Percentiles rank a stretch among this genome's conserved stretches.
Evolutionary conservation across 345 rosid genomes (phyloP).

Genomic region (Turritis glabra): DNA sequence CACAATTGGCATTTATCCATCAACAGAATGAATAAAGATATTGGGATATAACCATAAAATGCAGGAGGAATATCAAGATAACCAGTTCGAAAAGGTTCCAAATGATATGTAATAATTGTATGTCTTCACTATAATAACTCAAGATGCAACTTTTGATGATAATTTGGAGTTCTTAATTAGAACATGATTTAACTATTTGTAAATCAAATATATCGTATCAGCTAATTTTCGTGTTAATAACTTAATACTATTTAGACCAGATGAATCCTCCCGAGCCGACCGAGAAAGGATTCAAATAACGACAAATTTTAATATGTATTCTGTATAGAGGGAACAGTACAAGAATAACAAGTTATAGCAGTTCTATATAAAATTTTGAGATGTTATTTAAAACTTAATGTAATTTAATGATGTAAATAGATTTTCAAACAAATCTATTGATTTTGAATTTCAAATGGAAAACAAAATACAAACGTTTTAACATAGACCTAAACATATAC

Average conservation of each 20-base stretch:
- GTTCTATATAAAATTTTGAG: neutral
- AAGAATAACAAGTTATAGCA: neutral
- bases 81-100: constrained; percentile 1
- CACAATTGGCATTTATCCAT: neutral
- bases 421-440: neutral
- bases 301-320: neutral
- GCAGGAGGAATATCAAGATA: constrained; percentile 12
- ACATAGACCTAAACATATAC: neutral
- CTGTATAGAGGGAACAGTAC: neutral
- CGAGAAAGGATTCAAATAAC: neutral
- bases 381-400: neutral
- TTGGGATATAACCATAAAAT: constrained; percentile 6
- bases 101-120: constrained; percentile 1
- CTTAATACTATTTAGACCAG: constrained; percentile 18
- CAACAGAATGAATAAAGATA: constrained; percentile 27
- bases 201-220: neutral
- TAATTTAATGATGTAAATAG: neutral
- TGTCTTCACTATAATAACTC: neutral
- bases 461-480: neutral
- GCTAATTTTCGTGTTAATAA: constrained; percentile 9
- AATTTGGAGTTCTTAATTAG: neutral
- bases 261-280: constrained; percentile 29
- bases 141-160: constrained; percentile 24
- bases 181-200: neutral
- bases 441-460: neutral